Evolutionary conservation across 208 protist genomes (phyloP).

Genomic region (Phytomonas sp.): DNA sequence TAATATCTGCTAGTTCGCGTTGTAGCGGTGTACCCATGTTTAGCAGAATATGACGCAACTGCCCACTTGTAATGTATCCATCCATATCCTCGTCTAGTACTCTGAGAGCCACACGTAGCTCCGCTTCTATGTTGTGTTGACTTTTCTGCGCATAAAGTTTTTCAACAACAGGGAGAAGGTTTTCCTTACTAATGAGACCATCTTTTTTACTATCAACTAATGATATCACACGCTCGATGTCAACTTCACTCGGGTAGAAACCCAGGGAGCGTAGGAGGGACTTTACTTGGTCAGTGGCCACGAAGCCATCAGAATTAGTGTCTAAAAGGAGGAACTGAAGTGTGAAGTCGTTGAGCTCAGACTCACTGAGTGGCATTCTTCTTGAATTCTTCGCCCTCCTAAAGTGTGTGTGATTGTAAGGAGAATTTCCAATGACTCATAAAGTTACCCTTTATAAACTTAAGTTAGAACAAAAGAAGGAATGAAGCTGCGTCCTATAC

Average conservation of each 20-base stretch:
- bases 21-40: conserved; percentile 89
- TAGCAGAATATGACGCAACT: conserved; percentile 91
- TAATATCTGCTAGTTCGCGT: conserved; percentile 78
- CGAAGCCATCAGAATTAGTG: conserved; percentile 96
- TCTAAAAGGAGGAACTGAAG: conserved; percentile 98
- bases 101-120: conserved; percentile 90
- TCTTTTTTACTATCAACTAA: conserved; percentile 93
- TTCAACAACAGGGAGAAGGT: conserved; percentile 66
- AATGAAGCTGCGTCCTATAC: not conserved
- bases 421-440: not conserved
- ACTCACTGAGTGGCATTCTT: conserved; percentile 85
- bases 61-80: conserved; percentile 88
- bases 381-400: not conserved
- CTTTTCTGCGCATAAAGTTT: conserved; percentile 39
- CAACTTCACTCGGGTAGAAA: conserved; percentile 92
- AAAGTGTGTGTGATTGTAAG: conserved; percentile 7
- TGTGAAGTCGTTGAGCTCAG: conserved; percentile 97
- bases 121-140: conserved; percentile 61
- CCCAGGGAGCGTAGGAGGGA: conserved; percentile 98
- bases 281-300: conserved; percentile 97
- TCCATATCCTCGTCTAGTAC: conserved; percentile 92
- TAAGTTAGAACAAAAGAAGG: not conserved
- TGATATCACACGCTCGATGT: conserved; percentile 94
- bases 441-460: not conserved
- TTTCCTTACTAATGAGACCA: conserved; percentile 91